phyloP scores from a whole-genome alignment of 1,284 basidiomycete genomes.

The Apiotrichum gamsii region DNA sequence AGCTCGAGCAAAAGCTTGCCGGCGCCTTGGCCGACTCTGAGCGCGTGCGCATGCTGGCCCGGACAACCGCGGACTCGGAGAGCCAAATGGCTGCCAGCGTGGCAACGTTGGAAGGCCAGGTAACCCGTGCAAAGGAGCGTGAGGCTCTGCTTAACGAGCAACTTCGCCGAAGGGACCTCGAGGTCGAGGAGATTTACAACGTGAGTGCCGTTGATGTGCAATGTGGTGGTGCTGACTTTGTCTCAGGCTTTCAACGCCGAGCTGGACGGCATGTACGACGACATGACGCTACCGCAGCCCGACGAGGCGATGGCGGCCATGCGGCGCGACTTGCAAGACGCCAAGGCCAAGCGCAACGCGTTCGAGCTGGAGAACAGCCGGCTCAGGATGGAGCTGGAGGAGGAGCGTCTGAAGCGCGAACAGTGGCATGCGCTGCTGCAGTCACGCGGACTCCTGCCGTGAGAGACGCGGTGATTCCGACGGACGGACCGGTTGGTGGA shows the following conservation, averaged over 20 bases:
- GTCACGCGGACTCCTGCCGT: constrained; percentile 54
- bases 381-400: constrained; percentile 63
- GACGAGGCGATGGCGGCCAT: constrained; percentile 71
- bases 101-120: constrained; percentile 57
- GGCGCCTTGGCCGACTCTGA: constrained; percentile 25
- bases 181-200: constrained; percentile 86
- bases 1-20: constrained; percentile 28
- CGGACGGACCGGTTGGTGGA: too few relatives aligned
- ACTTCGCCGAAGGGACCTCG: constrained; percentile 65
- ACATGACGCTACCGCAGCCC: constrained; percentile 61
- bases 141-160: constrained; percentile 69
- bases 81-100: constrained; percentile 56
- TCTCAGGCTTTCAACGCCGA: constrained; percentile 91
- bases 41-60: constrained; percentile 16
- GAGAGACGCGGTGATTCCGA: not conserved
- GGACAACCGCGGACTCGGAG: constrained; percentile 1
- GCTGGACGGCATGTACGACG: constrained; percentile 78
- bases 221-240: constrained; percentile 3
- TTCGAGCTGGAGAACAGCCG: constrained; percentile 70
- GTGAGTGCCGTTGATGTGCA: constrained; percentile 52
- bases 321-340: constrained; percentile 61
- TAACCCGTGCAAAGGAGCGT: constrained; percentile 63
- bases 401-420: constrained; percentile 66
- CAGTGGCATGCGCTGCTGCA: constrained; percentile 67
- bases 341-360: constrained; percentile 68